phyloP scores from a whole-genome alignment of 352 stramenopile species.

The Phytophthora litchii region DNA sequence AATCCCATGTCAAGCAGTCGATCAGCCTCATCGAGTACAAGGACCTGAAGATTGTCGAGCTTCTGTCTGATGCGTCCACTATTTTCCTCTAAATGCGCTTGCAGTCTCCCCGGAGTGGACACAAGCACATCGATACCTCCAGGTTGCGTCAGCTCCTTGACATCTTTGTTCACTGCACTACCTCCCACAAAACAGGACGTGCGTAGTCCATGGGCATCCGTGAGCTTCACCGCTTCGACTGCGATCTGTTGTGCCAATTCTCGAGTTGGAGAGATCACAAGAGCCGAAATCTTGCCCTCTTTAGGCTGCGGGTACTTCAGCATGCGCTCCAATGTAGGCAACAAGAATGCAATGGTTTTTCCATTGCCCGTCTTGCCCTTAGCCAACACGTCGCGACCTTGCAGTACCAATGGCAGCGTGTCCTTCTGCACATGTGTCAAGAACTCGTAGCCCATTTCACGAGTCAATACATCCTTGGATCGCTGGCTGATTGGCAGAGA shows the following conservation, averaged over 20 bases:
- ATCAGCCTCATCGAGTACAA: slow-evolving; percentile 97
- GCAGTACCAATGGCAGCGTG: slow-evolving; percentile 72
- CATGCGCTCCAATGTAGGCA: slow-evolving; percentile 81
- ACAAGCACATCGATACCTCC: slow-evolving; percentile 92
- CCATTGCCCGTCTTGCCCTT: slow-evolving; percentile 91
- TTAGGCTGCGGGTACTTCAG: slow-evolving; percentile 53
- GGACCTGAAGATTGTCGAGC: slow-evolving; percentile 52
- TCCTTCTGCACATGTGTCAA: slow-evolving; percentile 92
- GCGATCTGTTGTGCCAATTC: slow-evolving; percentile 97
- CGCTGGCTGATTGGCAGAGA: slow-evolving; percentile 56
- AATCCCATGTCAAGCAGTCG: slow-evolving; percentile 97
- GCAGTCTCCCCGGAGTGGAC: slow-evolving; percentile 94
- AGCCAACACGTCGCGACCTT: slow-evolving; percentile 90
- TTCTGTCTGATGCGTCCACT: slow-evolving; percentile 86
- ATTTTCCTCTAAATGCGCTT: slow-evolving; percentile 95
- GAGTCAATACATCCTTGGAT: slow-evolving; percentile 69
- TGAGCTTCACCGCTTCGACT: slow-evolving; percentile 89
- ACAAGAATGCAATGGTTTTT: slow-evolving; percentile 90
- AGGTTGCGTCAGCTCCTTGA: slow-evolving; percentile 43
- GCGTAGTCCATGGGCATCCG: slow-evolving; percentile 79
- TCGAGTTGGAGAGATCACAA: slow-evolving; percentile 95
- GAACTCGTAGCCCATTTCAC: slow-evolving; percentile 83
- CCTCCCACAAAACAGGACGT: slow-evolving; percentile 85
- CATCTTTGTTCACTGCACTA: slow-evolving; percentile 84
- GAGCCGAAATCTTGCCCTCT: slow-evolving; percentile 87